Base-by-base conservation (phyloP, 495 filamentous ascomycete species). In the Aspergillus cavernicola region DNA sequence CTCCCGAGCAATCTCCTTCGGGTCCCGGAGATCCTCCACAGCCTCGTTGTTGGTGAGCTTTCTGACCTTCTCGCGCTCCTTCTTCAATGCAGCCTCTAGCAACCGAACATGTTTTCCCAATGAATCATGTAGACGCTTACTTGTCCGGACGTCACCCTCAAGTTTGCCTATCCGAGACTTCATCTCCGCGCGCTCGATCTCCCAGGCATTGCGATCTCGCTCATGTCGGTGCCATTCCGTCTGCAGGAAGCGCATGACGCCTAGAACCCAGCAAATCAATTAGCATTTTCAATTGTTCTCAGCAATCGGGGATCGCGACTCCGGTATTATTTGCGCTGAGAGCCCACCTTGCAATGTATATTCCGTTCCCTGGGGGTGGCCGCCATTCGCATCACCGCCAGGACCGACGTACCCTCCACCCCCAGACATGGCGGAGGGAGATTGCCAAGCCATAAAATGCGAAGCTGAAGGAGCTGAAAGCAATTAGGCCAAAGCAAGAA, bases 141-240 rank as follows among this genome's bases (percentile, higher is more conserved):
- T 84, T 44, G 89, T 89, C 42, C 92, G 79, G 18, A 86, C 79
- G 45, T 95, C 89, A 50, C 93, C 93, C 66, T 98, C 93, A 56
- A 97, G 78, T 63, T 87, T 85, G n/a, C 92, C 93, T 71, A 98
- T 97, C 67, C 92, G 85, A 56, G 88, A 90, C 72, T 96, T 97
- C 93, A 98, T 98, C 76, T 97, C 93, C 54, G 95, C 93, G 64
- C 89, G 85, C 72, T 98, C 93, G 66, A 98, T 98, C 64, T 97
- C 93, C 93, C 93, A 99, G 18, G 89, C 87, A 69, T 99, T 99
- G 61, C 95, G 86, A 62, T 96, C 95, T 72, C 93, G 88, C 69
- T 99, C 93, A 64, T 97, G 92, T 57, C 89, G 85, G 69, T 99
- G 95, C 93, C 93, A 97, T 81, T 99, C 93, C 31, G 92, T 92